Percentiles rank a stretch among this genome's conserved stretches.
Conservation (phyloP, 306 rosid genomes). For the Trichosanthes truncata region DNA sequence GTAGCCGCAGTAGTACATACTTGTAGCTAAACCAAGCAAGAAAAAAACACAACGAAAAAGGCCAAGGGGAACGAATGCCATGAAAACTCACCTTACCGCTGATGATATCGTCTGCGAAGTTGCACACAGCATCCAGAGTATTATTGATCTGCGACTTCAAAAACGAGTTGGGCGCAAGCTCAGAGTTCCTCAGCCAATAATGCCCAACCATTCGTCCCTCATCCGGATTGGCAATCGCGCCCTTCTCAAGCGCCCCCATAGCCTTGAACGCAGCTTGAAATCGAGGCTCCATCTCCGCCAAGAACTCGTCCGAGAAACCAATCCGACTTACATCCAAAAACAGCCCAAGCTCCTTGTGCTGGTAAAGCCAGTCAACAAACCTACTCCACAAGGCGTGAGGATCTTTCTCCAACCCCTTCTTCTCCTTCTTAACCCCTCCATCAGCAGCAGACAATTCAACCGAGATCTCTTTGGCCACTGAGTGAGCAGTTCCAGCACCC, state of each 20-base stretch:
- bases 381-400: slow-evolving; percentile 66
- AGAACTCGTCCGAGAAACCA: slow-evolving; percentile 80
- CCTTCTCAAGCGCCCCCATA: slow-evolving; percentile 80
- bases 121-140: slow-evolving; percentile 43
- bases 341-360: slow-evolving; percentile 76
- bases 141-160: slow-evolving; percentile 61
- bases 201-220: slow-evolving; percentile 97
- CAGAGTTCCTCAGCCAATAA: slow-evolving; percentile 78
- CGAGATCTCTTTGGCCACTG: slow-evolving; percentile 62
- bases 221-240: slow-evolving; percentile 95
- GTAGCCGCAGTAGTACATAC: not conserved
- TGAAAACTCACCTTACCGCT: slow-evolving; percentile 71
- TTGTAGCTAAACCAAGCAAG: not conserved
- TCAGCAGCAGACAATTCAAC: slow-evolving; percentile 27
- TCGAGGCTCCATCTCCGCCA: slow-evolving; percentile 69
- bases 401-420: slow-evolving; percentile 51
- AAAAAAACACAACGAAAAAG: not conserved
- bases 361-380: slow-evolving; percentile 82
- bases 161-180: slow-evolving; percentile 57
- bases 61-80: not conserved
- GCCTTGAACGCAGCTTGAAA: slow-evolving; percentile 52
- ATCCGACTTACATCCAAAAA: slow-evolving; percentile 86
- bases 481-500: slow-evolving; percentile 13
- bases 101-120: slow-evolving; percentile 70
- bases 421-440: slow-evolving; percentile 8